These are phyloP conservation scores for Coemansia sp. DNA, from an alignment of 192 early-diverging fungal species.

Conservation along the genomic window DNA sequence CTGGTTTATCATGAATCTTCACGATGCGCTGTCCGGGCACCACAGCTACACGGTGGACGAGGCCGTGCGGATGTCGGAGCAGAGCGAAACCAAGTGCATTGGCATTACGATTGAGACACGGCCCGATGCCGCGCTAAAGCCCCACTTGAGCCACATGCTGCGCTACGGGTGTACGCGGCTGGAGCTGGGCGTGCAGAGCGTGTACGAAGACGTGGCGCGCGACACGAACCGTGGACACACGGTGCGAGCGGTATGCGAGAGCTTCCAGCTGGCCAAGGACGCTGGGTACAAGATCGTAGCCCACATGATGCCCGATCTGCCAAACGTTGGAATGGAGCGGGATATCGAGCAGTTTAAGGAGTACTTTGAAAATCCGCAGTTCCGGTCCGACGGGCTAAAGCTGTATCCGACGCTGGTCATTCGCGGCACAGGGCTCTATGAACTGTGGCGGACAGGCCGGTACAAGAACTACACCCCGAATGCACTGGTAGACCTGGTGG, in stretches of 20 bases:
- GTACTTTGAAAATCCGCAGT: conserved; percentile 98
- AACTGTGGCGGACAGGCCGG: conserved; percentile 96
- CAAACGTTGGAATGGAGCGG: conserved; percentile 99
- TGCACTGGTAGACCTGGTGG: conserved; percentile 92
- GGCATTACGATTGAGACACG: conserved; percentile 99
- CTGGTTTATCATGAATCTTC: conserved; percentile 97
- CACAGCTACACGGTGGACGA: conserved; percentile 89
- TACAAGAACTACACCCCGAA: conserved; percentile 98
- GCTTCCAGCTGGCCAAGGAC: conserved; percentile 97
- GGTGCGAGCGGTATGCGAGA: conserved; percentile 95
- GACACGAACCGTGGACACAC: conserved; percentile 99
- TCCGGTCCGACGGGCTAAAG: conserved; percentile 96
- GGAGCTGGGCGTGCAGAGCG: conserved; percentile 98
- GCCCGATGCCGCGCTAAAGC: conserved; percentile 97
- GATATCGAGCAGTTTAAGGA: conserved; percentile 99
- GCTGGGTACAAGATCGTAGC: conserved; percentile 98
- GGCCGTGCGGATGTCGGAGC: conserved; percentile 95
- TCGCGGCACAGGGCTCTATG: conserved; percentile 96
- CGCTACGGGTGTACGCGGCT: conserved; percentile 97
- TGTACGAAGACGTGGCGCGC: conserved; percentile 98
- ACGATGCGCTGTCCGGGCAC: conserved; percentile 93
- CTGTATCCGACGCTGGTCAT: conserved; percentile 99
- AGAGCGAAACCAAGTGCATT: conserved; percentile 94
- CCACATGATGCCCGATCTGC: conserved; percentile 99
- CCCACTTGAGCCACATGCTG: conserved; percentile 97